These are phyloP conservation scores for Colletotrichum coccodes DNA, from an alignment of 2,329 filamentous ascomycete species.

Conservation along the genomic window DNA sequence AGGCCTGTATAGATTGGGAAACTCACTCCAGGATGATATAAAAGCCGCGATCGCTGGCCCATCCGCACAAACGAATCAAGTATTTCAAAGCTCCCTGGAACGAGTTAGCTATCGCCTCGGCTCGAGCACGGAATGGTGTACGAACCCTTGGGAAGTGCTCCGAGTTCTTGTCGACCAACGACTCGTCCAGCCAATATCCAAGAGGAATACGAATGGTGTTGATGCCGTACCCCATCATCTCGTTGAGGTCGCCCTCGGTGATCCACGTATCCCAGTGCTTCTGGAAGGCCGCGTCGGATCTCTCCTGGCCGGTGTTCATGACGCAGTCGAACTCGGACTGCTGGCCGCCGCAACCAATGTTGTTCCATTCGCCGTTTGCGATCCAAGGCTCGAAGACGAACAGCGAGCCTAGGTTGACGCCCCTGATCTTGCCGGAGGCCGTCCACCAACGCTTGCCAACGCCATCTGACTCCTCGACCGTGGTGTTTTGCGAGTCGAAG, in stretches of 20 bases:
- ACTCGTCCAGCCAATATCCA: conserved; percentile 65
- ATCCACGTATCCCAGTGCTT: conserved; percentile 63
- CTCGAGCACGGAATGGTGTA: background rate
- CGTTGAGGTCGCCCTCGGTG: conserved; percentile 56
- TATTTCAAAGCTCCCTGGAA: conserved; percentile 54
- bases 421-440: conserved; percentile 56
- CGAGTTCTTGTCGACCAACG: conserved; percentile 54
- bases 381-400: conserved; percentile 68
- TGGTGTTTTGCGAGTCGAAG: conserved; percentile 25
- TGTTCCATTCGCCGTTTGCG: conserved; percentile 53
- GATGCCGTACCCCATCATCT: conserved; percentile 60
- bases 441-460: conserved; percentile 28
- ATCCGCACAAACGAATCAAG: conserved; percentile 56
- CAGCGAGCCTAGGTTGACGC: conserved; percentile 63
- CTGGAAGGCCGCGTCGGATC: conserved; percentile 57
- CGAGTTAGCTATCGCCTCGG: background rate
- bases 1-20: rapidly evolving
- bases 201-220: conserved; percentile 65
- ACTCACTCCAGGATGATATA: conserved; percentile 61
- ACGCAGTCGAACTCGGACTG: conserved; percentile 66
- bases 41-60: conserved; percentile 58
- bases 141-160: conserved; percentile 58
- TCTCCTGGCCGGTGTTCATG: conserved; percentile 54
- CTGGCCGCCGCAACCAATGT: conserved; percentile 57
- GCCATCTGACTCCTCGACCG: background rate